These are phyloP conservation scores for Deakozyma indianensis DNA, from an alignment of 805 yeast species.

Conservation along the genomic window DNA sequence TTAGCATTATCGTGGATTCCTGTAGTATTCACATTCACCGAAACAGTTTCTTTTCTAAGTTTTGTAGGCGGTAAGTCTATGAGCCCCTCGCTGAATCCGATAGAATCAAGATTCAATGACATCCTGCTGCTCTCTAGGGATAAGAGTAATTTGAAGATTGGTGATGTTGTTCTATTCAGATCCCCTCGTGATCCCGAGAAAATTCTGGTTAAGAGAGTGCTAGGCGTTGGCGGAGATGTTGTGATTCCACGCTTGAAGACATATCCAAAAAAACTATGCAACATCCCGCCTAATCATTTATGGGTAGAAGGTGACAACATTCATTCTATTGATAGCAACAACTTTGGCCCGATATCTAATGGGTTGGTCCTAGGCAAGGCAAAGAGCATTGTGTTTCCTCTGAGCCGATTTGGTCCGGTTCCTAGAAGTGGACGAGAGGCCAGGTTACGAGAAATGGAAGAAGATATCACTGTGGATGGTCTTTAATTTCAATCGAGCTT, in stretches of 20 bases:
- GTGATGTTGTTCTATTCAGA: slow-evolving; percentile 64
- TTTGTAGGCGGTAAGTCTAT: slow-evolving; percentile 70
- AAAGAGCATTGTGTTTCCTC: slow-evolving; percentile 56
- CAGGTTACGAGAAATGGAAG: not conserved
- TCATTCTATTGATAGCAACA: slow-evolving; percentile 66
- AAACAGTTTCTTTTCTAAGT: slow-evolving; percentile 60
- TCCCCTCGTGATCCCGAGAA: slow-evolving; percentile 72
- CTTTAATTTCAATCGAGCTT: too few species aligned
- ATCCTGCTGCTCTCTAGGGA: slow-evolving; percentile 40
- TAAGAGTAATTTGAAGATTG: slow-evolving; percentile 33
- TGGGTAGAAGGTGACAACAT: slow-evolving; percentile 95
- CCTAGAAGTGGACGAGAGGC: slow-evolving; percentile 29
- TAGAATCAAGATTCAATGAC: slow-evolving; percentile 23
- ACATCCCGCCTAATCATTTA: slow-evolving; percentile 63
- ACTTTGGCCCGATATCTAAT: slow-evolving; percentile 75
- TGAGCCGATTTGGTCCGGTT: slow-evolving; percentile 35
- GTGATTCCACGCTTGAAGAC: slow-evolving; percentile 34
- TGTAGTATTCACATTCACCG: slow-evolving; percentile 51
- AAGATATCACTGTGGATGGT: not conserved
- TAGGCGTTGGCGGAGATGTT: slow-evolving; percentile 60
- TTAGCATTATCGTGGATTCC: slow-evolving; percentile 62
- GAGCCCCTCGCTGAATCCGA: slow-evolving; percentile 81
- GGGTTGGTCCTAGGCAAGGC: slow-evolving; percentile 75
- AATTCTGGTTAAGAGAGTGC: slow-evolving; percentile 65
- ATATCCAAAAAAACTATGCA: slow-evolving; percentile 48